These are phyloP conservation scores for Fibroporia radiculosa DNA, from an alignment of 768 basidiomycete genomes.

Conservation along the genomic window DNA sequence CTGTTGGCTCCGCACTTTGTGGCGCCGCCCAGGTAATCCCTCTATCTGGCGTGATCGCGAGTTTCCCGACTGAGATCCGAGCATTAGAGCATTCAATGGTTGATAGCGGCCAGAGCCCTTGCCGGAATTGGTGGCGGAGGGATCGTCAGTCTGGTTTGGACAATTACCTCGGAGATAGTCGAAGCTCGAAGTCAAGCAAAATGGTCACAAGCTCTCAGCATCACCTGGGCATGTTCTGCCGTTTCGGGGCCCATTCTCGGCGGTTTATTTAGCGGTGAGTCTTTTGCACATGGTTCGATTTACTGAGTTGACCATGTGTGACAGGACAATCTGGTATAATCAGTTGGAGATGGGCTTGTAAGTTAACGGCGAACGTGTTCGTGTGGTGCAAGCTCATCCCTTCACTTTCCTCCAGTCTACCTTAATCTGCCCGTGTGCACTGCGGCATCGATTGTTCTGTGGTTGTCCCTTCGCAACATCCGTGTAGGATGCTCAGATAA, in stretches of 20 bases:
- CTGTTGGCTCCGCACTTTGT: constrained; percentile 73
- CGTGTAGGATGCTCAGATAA: constrained; percentile 35
- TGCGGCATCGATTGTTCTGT: constrained; percentile 48
- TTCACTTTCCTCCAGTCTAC: constrained; percentile 57
- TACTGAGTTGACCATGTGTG: constrained; percentile 4
- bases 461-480: constrained; percentile 52
- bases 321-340: constrained; percentile 21
- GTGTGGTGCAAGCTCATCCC: too few species aligned
- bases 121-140: constrained; percentile 85
- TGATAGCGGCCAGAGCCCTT: constrained; percentile 56
- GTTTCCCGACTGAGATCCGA: constrained; percentile 1
- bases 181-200: constrained; percentile 61
- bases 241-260: constrained; percentile 79
- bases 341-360: constrained; percentile 85
- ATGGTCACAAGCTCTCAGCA: constrained; percentile 79
- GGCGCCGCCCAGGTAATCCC: constrained; percentile 59
- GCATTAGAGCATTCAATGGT: constrained; percentile 45
- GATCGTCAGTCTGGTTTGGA: constrained; percentile 81
- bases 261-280: constrained; percentile 71
- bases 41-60: background rate
- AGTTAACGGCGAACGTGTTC: too few species aligned
- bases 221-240: constrained; percentile 85
- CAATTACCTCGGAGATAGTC: constrained; percentile 80
- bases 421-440: constrained; percentile 75
- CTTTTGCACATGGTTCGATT: background rate